Percentiles rank a stretch among this genome's conserved stretches.
phyloP scores from a whole-genome alignment of 805 yeast species.

The Ogataea ganodermae region DNA sequence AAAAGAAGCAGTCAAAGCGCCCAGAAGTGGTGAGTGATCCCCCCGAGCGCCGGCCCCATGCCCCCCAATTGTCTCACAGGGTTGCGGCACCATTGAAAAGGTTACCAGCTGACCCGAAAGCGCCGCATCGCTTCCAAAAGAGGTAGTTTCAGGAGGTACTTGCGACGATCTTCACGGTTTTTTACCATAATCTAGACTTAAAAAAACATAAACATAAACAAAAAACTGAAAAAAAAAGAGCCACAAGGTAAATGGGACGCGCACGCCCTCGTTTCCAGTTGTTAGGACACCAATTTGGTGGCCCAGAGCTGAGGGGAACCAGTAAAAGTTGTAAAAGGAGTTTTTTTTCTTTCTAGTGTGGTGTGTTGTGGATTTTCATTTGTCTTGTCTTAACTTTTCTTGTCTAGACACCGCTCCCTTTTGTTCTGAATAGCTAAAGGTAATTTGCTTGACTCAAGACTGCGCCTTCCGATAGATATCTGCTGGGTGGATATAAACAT shows the following conservation, averaged over 20 bases:
- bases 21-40: neutral
- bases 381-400: neutral
- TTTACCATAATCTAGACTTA: neutral
- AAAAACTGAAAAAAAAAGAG: neutral
- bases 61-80: neutral
- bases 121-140: neutral
- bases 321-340: neutral
- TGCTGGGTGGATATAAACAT: constrained; percentile 7
- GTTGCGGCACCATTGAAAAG: neutral
- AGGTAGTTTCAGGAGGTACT: neutral
- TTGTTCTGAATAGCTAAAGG: neutral
- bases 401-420: neutral
- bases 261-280: neutral
- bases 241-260: neutral
- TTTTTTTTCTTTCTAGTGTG: neutral
- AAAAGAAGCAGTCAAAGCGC: neutral
- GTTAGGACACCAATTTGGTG: constrained; percentile 1
- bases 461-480: neutral
- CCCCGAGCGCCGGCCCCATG: constrained; percentile 1
- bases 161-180: neutral
- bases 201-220: constrained; percentile 8
- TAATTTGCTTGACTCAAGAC: neutral
- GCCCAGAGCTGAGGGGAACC: neutral
- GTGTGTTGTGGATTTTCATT: neutral
- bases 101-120: neutral